These are phyloP conservation scores for Persicaria tinctoria DNA, from an alignment of 148 eudicot genomes.

Conservation along the genomic window DNA sequence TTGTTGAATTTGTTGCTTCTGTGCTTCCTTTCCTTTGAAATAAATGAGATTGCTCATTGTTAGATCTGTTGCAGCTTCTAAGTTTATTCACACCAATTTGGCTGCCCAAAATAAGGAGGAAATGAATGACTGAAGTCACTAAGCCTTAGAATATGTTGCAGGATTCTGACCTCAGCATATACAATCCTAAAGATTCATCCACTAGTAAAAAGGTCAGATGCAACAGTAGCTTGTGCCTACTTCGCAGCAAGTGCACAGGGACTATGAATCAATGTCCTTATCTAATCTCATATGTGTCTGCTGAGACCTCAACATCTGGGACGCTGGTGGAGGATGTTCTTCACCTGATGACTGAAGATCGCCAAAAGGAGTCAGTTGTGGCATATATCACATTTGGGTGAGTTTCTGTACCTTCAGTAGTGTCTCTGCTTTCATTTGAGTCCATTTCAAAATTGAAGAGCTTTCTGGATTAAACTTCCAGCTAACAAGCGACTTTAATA, in stretches of 20 bases:
- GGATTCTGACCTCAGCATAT: conserved; percentile 89
- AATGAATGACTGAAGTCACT: background rate
- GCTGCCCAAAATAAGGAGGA: background rate
- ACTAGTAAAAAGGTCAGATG: conserved; percentile 80
- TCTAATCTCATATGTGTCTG: conserved; percentile 74
- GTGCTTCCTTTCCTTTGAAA: background rate
- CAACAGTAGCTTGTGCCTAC: conserved; percentile 49
- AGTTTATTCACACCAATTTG: background rate
- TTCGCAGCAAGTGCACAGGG: conserved; percentile 39
- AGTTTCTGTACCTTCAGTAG: conserved; percentile 19
- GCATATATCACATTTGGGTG: conserved; percentile 83
- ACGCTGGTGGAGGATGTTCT: conserved; percentile 76
- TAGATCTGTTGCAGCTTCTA: background rate
- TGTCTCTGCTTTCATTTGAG: background rate
- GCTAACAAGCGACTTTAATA: background rate
- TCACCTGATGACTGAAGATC: conserved; percentile 56
- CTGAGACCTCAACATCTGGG: conserved; percentile 93
- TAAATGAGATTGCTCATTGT: background rate
- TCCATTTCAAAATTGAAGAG: background rate
- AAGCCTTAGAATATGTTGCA: conserved; percentile 21
- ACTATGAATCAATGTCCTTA: conserved; percentile 59
- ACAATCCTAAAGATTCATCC: conserved; percentile 62
- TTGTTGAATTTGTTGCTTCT: background rate
- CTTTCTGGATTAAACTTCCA: background rate
- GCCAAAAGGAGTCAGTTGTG: conserved; percentile 37